Evolutionary conservation across 2,329 filamentous ascomycete genomes (phyloP).

Genomic region (Sclerotinia trifoliorum): DNA sequence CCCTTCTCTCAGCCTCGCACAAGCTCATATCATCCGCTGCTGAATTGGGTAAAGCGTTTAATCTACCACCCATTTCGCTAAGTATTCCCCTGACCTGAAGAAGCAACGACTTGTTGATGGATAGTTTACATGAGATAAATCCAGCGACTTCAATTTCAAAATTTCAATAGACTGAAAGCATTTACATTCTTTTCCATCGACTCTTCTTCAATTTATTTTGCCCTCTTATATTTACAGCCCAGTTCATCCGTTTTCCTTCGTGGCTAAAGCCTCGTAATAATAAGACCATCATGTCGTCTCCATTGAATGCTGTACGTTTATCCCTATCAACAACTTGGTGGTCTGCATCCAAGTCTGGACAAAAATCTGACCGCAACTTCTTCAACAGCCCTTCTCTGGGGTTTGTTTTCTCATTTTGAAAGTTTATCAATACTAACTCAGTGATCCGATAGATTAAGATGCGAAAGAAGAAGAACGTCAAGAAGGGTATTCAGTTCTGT

Average conservation of each 20-base stretch:
- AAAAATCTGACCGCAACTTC: conserved; percentile 36
- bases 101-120: conserved; percentile 35
- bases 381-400: conserved; percentile 34
- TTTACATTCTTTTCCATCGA: conserved; percentile 12
- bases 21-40: conserved; percentile 13
- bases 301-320: conserved; percentile 52
- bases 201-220: conserved; percentile 4
- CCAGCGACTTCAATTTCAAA: conserved; percentile 24
- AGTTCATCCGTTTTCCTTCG: conserved; percentile 9
- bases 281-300: conserved; percentile 49
- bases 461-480: conserved; percentile 99
- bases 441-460: conserved; percentile 73
- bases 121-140: conserved; percentile 26
- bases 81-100: conserved; percentile 35
- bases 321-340: conserved; percentile 24
- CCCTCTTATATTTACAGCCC: neutral
- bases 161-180: conserved; percentile 12
- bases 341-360: conserved; percentile 35
- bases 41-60: conserved; percentile 20
- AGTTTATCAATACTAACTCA: conserved; percentile 32
- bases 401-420: conserved; percentile 32
- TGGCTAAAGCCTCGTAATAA: conserved; percentile 21
- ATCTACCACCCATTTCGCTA: conserved; percentile 28
- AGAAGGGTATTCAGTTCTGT: conserved; percentile 91
- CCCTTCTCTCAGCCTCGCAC: conserved; percentile 20